Evolutionary conservation across 176 grass and related monocot species (phyloP).

Genomic region (Microstegium vimineum): DNA sequence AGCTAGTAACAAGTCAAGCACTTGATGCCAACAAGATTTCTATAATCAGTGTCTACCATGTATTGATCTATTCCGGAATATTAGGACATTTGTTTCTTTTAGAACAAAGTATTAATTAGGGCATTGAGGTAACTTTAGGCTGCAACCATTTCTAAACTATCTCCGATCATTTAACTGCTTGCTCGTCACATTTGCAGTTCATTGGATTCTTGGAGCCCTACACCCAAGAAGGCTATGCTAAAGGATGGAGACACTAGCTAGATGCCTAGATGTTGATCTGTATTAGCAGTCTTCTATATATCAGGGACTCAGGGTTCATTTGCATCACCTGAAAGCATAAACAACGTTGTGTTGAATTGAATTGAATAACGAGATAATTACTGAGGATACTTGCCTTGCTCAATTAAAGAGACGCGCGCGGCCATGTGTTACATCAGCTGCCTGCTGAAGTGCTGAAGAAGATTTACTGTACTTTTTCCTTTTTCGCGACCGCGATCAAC

Average conservation of each 20-base stretch:
- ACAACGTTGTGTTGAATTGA: neutral
- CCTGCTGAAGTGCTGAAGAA: no score
- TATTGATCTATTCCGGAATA: neutral
- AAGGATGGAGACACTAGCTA: slow-evolving; percentile 70
- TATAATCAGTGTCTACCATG: neutral
- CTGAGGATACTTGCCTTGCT: neutral
- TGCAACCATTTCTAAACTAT: neutral
- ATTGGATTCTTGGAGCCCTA: slow-evolving; percentile 96
- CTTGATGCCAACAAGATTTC: neutral
- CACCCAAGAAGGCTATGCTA: slow-evolving; percentile 59
- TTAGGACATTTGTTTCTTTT: neutral
- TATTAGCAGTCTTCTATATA: neutral
- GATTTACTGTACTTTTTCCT: no score
- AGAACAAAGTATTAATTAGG: no score
- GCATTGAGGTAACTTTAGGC: neutral
- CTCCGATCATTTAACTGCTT: neutral
- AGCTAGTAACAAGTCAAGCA: neutral
- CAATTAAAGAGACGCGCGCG: neutral
- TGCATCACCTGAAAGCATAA: neutral
- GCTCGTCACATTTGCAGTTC: slow-evolving; percentile 49
- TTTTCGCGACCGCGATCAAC: no score
- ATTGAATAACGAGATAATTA: no score
- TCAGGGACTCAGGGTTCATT: no score
- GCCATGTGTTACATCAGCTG: neutral
- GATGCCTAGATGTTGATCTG: neutral